Base-by-base conservation (phyloP, 208 protist genomes). In the Porcisia hertigi region DNA sequence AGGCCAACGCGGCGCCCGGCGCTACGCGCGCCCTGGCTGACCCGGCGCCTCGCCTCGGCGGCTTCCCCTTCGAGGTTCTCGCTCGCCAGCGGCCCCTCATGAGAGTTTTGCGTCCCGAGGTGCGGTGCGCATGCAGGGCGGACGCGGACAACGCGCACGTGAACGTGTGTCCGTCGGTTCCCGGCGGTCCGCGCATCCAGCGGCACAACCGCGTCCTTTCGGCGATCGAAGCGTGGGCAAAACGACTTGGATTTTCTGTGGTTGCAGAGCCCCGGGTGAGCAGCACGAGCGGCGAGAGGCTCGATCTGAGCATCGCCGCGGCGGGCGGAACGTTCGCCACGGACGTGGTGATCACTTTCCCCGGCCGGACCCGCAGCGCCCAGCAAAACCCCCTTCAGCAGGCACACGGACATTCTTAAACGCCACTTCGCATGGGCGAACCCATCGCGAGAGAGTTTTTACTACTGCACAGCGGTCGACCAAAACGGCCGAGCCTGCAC, bases 291-390 rank as follows among this genome's bases (percentile, higher is more conserved):
- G 23, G 47, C 59, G 63, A 64, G 45, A 47, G 77, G 8, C 72
- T 81, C 54, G 82, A 86, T 62, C 36, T 86, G 43, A 59, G 69
- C 69, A 41, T 86, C 5, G 45, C 47, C 49, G 69, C 57, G 2
- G 9, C 62, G 1, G 25, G 55, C 43, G 75, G 69, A 1, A 72
- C 77, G 47, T 73, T 75, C 58, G 53, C 77, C 4, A 86, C 81
- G 36, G 81, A 86, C 55, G 64, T 86, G 25, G 62, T 63, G 45
- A 73, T 86, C 47, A 80, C 74, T 6, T 82, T 83, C 47, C 71
- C 77, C 52, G 76, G 63, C 18, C 60, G 76, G 25, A 62, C 73
- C 18, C 41, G 59, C 8, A 23, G 66, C 47, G 62, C 53, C 23
- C 53, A 20, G 9, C 69, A 63, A 18, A 64, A 64, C 49, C 57